Base-by-base conservation (phyloP, 805 yeast species). In the Candida arabinofermentans region DNA sequence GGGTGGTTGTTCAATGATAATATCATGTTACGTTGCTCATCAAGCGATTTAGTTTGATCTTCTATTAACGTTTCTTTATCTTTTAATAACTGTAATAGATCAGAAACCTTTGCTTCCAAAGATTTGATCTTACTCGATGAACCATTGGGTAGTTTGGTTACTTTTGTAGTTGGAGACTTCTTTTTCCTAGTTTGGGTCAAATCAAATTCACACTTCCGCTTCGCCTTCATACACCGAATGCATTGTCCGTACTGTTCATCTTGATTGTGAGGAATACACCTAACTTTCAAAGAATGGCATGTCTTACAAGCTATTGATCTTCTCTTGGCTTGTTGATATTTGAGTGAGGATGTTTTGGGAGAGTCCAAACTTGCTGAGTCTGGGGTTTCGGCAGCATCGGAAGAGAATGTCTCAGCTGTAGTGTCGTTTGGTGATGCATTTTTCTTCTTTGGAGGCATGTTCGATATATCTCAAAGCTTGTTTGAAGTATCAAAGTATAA, bases 201-300 rank as follows among this genome's bases (percentile, higher is more conserved):
- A 50, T 86, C 88, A 40, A 83, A 78, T 45, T 79, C 81, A 64
- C 97, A 89, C 26, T 61, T 61, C 47, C 79, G 70, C 31, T 74
- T 72, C 23, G 83, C 70, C 57, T 79, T 84, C 19, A 75, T 47
- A 56, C 97, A 89, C 32, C 96, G 70, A 10, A 74, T 64, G 62
- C 97, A 89, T 0, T 90, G 78, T 3, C 83, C 80, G 2, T 69
- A 60, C 8, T 81, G 80, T 43, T 81, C 75, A 24, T 67, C 54
- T 31, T 69, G 60, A 55, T 81, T 81, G 1, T 82, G 69, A 0
- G 96, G 93, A 7, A 83, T 78, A 62, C 97, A 89, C 51, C 83
- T 79, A 26, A 89, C 96, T 57, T 89, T 89, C 38, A 87, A 70
- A 0, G 85, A 60, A 54, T 91, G 95, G 57, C 97, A 89, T n/a